These are phyloP conservation scores for Elasticomyces elasticus DNA, from an alignment of 495 filamentous ascomycete species.

Conservation along the genomic window DNA sequence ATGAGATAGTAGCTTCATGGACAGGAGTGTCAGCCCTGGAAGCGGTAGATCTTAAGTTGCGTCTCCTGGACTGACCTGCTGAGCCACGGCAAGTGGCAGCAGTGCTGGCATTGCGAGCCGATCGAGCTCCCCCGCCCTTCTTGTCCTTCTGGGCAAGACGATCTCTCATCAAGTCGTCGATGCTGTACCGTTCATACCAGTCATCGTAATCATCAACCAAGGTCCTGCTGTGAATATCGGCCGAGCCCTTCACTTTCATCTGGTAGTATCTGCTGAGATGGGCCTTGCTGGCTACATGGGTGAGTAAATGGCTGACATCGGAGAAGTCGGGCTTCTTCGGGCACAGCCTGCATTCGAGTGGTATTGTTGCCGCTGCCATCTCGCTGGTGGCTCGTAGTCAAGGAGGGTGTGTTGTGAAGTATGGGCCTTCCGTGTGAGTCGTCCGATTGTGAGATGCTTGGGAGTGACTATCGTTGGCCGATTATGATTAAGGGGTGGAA, in stretches of 20 bases:
- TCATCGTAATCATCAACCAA: constrained; percentile 50
- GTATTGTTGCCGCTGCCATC: constrained; percentile 31
- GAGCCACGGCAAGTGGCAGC: background rate
- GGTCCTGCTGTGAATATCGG: constrained; percentile 42
- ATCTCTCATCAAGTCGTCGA: constrained; percentile 57
- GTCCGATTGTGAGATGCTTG: background rate
- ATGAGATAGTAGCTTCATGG: constrained; percentile 1
- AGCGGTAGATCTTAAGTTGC: background rate
- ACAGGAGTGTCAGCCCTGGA: constrained; percentile 2
- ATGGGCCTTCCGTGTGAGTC: constrained; percentile 1
- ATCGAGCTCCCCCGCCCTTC: constrained; percentile 29
- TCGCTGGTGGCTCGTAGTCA: background rate
- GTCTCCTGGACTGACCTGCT: constrained; percentile 11
- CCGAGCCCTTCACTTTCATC: constrained; percentile 51
- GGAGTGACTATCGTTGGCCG: constrained; percentile 11
- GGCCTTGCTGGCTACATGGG: constrained; percentile 75
- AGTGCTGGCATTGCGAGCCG: background rate
- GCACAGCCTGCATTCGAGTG: constrained; percentile 70
- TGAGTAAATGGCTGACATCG: constrained; percentile 79
- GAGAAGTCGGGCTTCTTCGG: constrained; percentile 68
- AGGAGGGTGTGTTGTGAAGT: constrained; percentile 1
- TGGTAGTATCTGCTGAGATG: constrained; percentile 70
- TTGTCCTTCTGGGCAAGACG: constrained; percentile 63
- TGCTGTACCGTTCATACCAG: constrained; percentile 59
- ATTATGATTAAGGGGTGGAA: constrained; percentile 19